These are phyloP conservation scores for Incumbomyces lentus DNA, from an alignment of 2,329 filamentous ascomycete genomes.

Conservation along the genomic window DNA sequence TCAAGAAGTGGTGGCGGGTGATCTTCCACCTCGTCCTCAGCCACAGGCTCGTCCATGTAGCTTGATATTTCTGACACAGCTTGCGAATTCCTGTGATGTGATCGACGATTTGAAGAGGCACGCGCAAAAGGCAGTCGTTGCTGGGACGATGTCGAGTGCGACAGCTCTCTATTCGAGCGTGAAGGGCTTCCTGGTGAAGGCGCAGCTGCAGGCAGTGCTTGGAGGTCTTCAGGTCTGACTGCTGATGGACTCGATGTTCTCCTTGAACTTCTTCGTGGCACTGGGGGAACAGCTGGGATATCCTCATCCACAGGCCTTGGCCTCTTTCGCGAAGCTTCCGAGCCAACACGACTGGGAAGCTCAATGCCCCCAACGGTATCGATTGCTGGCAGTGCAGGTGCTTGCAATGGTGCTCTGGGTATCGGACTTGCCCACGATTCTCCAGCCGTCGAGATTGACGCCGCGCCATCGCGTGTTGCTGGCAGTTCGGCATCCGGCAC, in stretches of 20 bases:
- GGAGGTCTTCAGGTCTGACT: conserved; percentile 8
- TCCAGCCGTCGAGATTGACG: conserved; percentile 12
- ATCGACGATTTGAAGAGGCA: conserved; percentile 24
- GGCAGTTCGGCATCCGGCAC: not conserved
- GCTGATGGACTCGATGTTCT: conserved; percentile 36
- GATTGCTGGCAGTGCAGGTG: conserved; percentile 51
- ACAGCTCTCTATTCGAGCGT: not conserved
- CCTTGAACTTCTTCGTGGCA: conserved; percentile 66
- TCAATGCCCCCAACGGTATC: conserved; percentile 51
- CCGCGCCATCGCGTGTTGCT: not conserved
- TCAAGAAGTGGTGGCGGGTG: conserved; percentile 12
- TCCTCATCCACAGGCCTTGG: conserved; percentile 22
- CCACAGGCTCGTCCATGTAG: conserved; percentile 2
- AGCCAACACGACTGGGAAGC: conserved; percentile 53
- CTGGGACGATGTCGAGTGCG: not conserved
- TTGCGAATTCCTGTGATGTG: conserved; percentile 23
- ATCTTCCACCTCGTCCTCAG: not conserved
- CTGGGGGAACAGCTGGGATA: conserved; percentile 40
- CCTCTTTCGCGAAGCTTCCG: conserved; percentile 31
- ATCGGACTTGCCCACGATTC: conserved; percentile 9
- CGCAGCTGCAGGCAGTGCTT: conserved; percentile 5
- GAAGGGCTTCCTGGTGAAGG: conserved; percentile 7
- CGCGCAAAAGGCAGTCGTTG: conserved; percentile 11
- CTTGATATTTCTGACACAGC: conserved; percentile 1
- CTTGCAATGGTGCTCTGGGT: conserved; percentile 33